These are phyloP conservation scores for Geotrichum candidum DNA, from an alignment of 1,139 yeast genomes.

Conservation along the genomic window DNA sequence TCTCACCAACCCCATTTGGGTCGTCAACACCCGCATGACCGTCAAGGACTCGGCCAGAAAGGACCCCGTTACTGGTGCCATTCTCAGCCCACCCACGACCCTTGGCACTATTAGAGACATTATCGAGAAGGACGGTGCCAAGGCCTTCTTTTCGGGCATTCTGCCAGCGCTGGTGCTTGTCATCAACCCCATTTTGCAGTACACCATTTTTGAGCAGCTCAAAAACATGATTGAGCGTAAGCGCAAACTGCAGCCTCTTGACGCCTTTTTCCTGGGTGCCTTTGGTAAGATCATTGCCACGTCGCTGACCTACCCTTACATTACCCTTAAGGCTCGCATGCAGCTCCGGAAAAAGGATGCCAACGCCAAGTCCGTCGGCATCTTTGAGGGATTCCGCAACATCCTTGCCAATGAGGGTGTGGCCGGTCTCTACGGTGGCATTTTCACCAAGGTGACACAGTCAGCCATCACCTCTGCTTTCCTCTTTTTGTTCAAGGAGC, in stretches of 20 bases:
- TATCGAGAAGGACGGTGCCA: slow-evolving; percentile 62
- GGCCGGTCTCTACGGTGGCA: slow-evolving; percentile 73
- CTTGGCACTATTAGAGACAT: slow-evolving; percentile 55
- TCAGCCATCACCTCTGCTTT: slow-evolving; percentile 86
- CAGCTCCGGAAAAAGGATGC: slow-evolving; percentile 52
- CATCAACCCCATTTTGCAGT: slow-evolving; percentile 83
- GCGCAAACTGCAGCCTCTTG: slow-evolving; percentile 47
- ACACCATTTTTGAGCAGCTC: slow-evolving; percentile 81
- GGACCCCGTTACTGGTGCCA: slow-evolving; percentile 33
- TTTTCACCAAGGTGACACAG: slow-evolving; percentile 72
- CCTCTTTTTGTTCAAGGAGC: slow-evolving; percentile 86
- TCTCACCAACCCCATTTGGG: slow-evolving; percentile 94
- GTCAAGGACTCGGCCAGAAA: slow-evolving; percentile 41
- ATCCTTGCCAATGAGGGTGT: slow-evolving; percentile 66
- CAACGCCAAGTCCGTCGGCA: slow-evolving; percentile 25
- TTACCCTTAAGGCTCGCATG: slow-evolving; percentile 83
- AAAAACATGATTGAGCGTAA: slow-evolving; percentile 57
- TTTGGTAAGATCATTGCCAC: slow-evolving; percentile 75
- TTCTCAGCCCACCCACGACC: slow-evolving; percentile 31
- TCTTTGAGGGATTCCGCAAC: slow-evolving; percentile 36
- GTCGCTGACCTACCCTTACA: slow-evolving; percentile 24
- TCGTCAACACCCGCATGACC: slow-evolving; percentile 84
- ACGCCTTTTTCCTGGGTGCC: slow-evolving; percentile 85
- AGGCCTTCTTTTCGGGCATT: slow-evolving; percentile 68
- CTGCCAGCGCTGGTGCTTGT: slow-evolving; percentile 83